Percentiles rank a stretch among this genome's conserved stretches.
phyloP scores from a whole-genome alignment of 805 yeast genomes.

The Nakazawaea molendinolei region DNA sequence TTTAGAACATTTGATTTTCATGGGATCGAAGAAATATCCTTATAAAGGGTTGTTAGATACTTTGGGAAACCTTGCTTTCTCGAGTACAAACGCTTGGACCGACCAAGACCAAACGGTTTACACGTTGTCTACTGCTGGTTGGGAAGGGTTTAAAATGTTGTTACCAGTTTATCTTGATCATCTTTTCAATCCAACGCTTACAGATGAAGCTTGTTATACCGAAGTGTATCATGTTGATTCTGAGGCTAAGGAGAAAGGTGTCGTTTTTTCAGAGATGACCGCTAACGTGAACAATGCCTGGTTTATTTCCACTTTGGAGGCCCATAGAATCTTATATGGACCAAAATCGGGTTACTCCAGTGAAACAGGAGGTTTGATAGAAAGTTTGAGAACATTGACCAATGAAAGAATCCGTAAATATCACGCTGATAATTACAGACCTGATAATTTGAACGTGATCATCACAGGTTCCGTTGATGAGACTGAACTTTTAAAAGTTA shows the following conservation, averaged over 20 bases:
- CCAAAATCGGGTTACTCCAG: conserved; percentile 75
- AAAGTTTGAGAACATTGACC: conserved; percentile 65
- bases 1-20: conserved; percentile 85
- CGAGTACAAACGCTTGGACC: conserved; percentile 95
- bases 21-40: conserved; percentile 88
- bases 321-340: conserved; percentile 50
- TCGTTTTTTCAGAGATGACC: conserved; percentile 95
- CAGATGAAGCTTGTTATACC: conserved; percentile 86
- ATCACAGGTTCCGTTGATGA: conserved; percentile 85
- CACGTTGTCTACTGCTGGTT: conserved; percentile 87
- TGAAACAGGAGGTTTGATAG: conserved; percentile 89
- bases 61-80: conserved; percentile 75
- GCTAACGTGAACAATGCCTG: conserved; percentile 78
- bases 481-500: conserved; percentile 52
- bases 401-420: conserved; percentile 71
- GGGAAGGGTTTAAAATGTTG: conserved; percentile 84
- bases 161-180: conserved; percentile 91
- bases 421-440: conserved; percentile 66
- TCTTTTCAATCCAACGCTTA: conserved; percentile 72
- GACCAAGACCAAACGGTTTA: conserved; percentile 94
- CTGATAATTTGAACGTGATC: conserved; percentile 78
- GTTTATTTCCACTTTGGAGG: conserved; percentile 54
- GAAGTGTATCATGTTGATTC: conserved; percentile 96
- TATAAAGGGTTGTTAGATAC: conserved; percentile 88
- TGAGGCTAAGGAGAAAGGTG: conserved; percentile 87